Evolutionary conservation across 2,329 filamentous ascomycete species (phyloP).

Genomic region (Alternaria incomplexa): DNA sequence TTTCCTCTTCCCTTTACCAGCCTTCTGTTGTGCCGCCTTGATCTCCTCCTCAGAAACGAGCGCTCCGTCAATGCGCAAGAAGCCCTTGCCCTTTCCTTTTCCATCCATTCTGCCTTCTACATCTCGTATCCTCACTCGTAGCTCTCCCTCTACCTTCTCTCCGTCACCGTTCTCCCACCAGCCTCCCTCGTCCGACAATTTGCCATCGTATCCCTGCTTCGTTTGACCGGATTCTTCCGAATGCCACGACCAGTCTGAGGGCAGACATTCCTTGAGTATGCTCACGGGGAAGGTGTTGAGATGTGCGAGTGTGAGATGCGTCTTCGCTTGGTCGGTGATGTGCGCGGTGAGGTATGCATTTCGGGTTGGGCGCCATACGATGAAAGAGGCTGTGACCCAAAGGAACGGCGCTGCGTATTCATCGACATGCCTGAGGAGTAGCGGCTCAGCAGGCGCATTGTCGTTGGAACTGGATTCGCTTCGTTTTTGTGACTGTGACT

Average conservation of each 20-base stretch:
- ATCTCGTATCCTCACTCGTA: conserved; percentile 81
- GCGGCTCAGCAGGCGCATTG: conserved; percentile 5
- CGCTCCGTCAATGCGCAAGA: conserved; percentile 87
- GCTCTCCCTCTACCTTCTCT: conserved; percentile 56
- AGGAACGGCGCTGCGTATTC: conserved; percentile 88
- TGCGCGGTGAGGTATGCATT: conserved; percentile 79
- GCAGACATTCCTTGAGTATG: conserved; percentile 78
- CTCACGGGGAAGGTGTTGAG: conserved; percentile 92
- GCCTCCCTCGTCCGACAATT: conserved; percentile 59
- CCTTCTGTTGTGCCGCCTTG: conserved; percentile 33
- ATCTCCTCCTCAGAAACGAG: conserved; percentile 76
- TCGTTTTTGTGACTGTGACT: conserved; percentile 13
- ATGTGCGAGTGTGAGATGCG: conserved; percentile 86
- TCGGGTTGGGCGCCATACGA: conserved; percentile 78
- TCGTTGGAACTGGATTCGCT: conserved; percentile 4
- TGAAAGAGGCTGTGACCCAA: conserved; percentile 87
- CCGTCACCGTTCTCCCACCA: conserved; percentile 79
- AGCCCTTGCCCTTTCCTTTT: conserved; percentile 74
- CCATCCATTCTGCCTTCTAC: conserved; percentile 73
- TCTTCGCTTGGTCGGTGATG: conserved; percentile 85
- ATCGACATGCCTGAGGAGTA: conserved; percentile 41
- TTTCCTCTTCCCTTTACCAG: conserved; percentile 17
- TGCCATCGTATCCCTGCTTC: conserved; percentile 35
- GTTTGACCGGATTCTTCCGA: conserved; percentile 27
- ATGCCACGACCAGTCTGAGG: conserved; percentile 77